Base-by-base conservation (phyloP, 2,329 filamentous ascomycete species). In the Penicillium sp. region DNA sequence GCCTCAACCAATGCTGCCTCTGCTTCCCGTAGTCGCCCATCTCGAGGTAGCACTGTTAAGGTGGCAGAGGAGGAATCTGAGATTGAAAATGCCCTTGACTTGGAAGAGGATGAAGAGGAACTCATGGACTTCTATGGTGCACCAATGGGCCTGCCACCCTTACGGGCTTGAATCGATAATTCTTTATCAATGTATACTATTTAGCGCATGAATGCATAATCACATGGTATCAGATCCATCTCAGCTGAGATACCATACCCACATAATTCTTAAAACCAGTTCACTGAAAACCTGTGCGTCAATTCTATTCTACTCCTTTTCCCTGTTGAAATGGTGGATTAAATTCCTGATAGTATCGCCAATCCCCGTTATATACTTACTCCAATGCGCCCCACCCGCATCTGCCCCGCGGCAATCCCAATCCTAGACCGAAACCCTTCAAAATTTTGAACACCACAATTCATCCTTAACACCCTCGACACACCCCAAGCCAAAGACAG, bases 101-200 rank as follows among this genome's bases (percentile, higher is more conserved):
- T 59, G 20, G 62, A 63, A 29, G 69, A 69, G 43, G 71, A 69
- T 27, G 64, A 52, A 25, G 50, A 64, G 15, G 63, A 69, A 12
- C 62, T 77, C 54, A 69, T 70, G 57, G 74, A 77, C 54, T 74
- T 70, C 49, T 77, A 77, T 62, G 75, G 72, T 27, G 55, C 69
- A 25, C 73, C 73, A n/a, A 70, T 57, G 54, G 69, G 69, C 2
- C 59, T 77, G 43, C 61, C 69, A 9, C 71, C 74, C 4, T 18
- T 45, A 25, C 27, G 49, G 20, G 49, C 23, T 35, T 44, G 31
- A 43, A 7, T 41, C 9, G 37, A 40, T 9, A 5, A 6, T 22
- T 8, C n/a, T 18, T 22, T 6, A 40, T 22, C 44, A 29, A 33
- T 47, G 27, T 47, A 47, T 22, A 29, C 44, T 47, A 47, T 31